These are phyloP conservation scores for Citrus inodora DNA, from an alignment of 345 rosid species.

Conservation along the genomic window DNA sequence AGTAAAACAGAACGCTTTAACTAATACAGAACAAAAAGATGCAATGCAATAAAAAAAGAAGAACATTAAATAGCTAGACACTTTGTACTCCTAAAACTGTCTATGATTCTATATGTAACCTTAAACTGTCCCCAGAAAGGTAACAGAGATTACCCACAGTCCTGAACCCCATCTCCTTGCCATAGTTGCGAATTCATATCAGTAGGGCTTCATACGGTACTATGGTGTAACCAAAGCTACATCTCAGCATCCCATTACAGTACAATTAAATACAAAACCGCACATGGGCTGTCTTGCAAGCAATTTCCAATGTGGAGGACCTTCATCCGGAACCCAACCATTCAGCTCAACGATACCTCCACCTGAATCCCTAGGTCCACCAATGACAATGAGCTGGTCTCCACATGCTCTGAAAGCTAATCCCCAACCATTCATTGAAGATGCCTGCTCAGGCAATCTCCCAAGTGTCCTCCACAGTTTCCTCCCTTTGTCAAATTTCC, in stretches of 20 bases:
- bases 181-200: slow-evolving; percentile 8
- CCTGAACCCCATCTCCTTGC: slow-evolving; percentile 23
- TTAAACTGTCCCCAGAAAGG: slow-evolving; percentile 24
- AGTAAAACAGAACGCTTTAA: not conserved
- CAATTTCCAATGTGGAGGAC: slow-evolving; percentile 56
- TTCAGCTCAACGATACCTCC: slow-evolving; percentile 61
- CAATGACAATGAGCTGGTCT: slow-evolving; percentile 52
- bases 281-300: slow-evolving; percentile 48
- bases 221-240: slow-evolving; percentile 16
- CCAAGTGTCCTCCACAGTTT: slow-evolving; percentile 54
- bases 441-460: slow-evolving; percentile 49
- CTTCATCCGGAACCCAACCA: slow-evolving; percentile 66
- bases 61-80: slow-evolving; percentile 11
- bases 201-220: slow-evolving; percentile 4
- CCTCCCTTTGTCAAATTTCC: slow-evolving; percentile 50
- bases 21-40: not conserved
- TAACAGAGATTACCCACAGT: slow-evolving; percentile 29
- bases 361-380: slow-evolving; percentile 50
- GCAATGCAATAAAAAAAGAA: slow-evolving; percentile 11
- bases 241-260: slow-evolving; percentile 80
- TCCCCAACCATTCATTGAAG: slow-evolving; percentile 82
- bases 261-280: slow-evolving; percentile 72
- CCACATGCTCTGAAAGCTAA: slow-evolving; percentile 81
- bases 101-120: slow-evolving; percentile 27
- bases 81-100: slow-evolving; percentile 8